These are phyloP conservation scores for Axilococcus clingmanii DNA, from an alignment of 139 green algal genomes.

Conservation along the genomic window DNA sequence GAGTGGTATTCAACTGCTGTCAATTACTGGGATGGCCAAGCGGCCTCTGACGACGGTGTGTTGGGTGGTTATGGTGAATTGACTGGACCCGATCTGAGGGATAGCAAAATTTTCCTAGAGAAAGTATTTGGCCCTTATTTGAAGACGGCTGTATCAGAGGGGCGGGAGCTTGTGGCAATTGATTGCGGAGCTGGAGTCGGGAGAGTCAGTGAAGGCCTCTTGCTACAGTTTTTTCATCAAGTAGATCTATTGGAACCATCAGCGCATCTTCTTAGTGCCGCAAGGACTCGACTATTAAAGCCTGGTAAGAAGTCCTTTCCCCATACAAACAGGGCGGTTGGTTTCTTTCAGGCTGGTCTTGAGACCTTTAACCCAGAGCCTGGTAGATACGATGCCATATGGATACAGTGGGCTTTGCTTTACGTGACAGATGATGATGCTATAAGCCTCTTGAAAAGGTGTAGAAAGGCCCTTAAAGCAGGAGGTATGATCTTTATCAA, in stretches of 20 bases:
- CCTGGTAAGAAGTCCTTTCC: constrained; percentile 3
- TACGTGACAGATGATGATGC: constrained; percentile 90
- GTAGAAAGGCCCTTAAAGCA: constrained; percentile 39
- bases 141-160: constrained; percentile 28
- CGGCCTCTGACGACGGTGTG: constrained; percentile 66
- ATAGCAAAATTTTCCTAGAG: constrained; percentile 57
- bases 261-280: constrained; percentile 26
- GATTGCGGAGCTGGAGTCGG: constrained; percentile 93
- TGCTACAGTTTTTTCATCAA: constrained; percentile 75
- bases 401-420: constrained; percentile 79
- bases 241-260: constrained; percentile 85
- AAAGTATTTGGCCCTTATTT: constrained; percentile 42
- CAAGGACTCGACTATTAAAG: constrained; percentile 10
- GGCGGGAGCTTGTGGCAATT: constrained; percentile 31
- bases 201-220: constrained; percentile 72
- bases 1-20: constrained; percentile 2
- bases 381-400: constrained; percentile 64
- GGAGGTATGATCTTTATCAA: constrained; percentile 88
- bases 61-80: constrained; percentile 77
- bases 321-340: constrained; percentile 15
- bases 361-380: constrained; percentile 46
- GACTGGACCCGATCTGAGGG: constrained; percentile 57
- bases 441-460: constrained; percentile 61
- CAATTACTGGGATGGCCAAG: constrained; percentile 54
- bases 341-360: constrained; percentile 38